Conservation (phyloP, 2,329 filamentous ascomycete species). For the Ceratocystis smalleyi region DNA sequence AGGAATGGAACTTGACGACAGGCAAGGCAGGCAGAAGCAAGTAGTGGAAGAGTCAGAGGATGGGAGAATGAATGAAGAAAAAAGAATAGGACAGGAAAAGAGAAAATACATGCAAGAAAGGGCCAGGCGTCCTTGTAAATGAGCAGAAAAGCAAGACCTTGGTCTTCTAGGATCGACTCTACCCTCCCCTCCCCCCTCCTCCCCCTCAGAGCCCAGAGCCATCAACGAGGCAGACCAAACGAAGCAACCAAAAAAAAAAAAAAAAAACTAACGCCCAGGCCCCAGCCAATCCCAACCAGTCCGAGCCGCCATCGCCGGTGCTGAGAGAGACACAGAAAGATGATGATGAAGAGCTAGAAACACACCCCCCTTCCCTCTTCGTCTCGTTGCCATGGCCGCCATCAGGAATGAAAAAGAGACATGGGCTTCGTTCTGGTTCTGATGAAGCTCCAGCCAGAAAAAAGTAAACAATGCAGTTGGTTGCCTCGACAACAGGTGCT, state of each 20-base stretch:
- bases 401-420: background rate
- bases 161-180: background rate
- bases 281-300: background rate
- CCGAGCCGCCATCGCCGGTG: constrained; percentile 2
- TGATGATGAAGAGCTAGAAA: background rate
- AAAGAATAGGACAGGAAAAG: background rate
- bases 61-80: background rate
- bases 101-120: background rate
- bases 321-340: background rate
- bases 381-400: background rate
- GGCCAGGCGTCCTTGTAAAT: background rate
- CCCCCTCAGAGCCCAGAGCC: background rate
- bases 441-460: background rate
- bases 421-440: background rate
- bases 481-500: background rate
- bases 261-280: background rate
- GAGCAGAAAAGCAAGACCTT: background rate
- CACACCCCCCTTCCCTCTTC: background rate
- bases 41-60: background rate
- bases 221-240: too few species aligned
- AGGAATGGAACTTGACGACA: background rate
- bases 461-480: background rate
- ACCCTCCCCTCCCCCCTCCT: background rate
- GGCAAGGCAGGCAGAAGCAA: background rate
- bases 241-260: background rate